phyloP scores from a whole-genome alignment of 108 stramenopile genomes.

The Fistulifera solaris region DNA sequence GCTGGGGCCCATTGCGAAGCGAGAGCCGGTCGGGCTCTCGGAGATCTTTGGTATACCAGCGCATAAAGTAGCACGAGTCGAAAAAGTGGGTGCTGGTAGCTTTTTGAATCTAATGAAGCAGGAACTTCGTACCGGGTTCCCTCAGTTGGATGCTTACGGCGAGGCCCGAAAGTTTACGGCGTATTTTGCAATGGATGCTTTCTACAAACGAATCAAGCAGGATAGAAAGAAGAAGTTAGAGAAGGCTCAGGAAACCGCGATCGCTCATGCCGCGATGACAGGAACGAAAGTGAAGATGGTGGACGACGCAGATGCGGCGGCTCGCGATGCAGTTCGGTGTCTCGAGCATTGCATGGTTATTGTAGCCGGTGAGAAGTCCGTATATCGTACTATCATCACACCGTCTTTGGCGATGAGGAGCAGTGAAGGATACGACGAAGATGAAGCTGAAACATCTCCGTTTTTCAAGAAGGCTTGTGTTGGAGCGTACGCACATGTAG shows the following conservation, averaged over 20 bases:
- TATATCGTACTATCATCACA: conserved; percentile 67
- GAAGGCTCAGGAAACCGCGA: conserved; percentile 14
- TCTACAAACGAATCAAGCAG: conserved; percentile 51
- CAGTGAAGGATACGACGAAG: conserved; percentile 40
- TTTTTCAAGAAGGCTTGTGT: conserved; percentile 59
- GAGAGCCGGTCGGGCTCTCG: conserved; percentile 37
- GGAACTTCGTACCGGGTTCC: conserved; percentile 57
- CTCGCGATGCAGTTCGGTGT: conserved; percentile 75
- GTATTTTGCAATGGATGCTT: conserved; percentile 54
- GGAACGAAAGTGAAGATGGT: neutral
- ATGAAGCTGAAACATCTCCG: conserved; percentile 25
- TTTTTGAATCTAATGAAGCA: conserved; percentile 41
- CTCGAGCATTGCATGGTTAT: conserved; percentile 84
- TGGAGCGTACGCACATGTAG: conserved; percentile 61
- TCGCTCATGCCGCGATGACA: neutral
- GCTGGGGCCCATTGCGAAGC: conserved; percentile 26
- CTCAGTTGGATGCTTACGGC: conserved; percentile 78
- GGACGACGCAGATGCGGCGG: conserved; percentile 61
- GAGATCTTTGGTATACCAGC: conserved; percentile 39
- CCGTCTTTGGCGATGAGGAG: conserved; percentile 43
- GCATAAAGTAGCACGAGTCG: conserved; percentile 56
- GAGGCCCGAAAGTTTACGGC: conserved; percentile 64
- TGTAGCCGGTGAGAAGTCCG: conserved; percentile 58
- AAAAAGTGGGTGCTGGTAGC: conserved; percentile 74
- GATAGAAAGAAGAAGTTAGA: conserved; percentile 56